Evolutionary conservation across 2,329 filamentous ascomycete species (phyloP).

Genomic region (Xylariales sp.): DNA sequence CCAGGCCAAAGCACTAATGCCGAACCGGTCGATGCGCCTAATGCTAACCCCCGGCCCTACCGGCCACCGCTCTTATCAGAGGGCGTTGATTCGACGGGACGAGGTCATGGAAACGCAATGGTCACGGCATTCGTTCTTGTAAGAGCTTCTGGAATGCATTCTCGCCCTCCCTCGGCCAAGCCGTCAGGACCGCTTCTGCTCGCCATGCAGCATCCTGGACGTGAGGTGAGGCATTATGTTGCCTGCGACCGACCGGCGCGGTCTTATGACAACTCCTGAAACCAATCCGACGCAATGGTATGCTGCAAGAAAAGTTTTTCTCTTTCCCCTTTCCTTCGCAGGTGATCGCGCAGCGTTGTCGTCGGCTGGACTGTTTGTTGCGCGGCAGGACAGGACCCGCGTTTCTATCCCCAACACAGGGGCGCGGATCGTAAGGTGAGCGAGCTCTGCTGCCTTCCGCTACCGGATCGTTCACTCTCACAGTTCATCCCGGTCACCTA

Average conservation of each 20-base stretch:
- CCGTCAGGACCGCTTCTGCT: not conserved
- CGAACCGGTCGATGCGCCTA: too few relatives aligned
- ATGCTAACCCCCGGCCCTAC: too few relatives aligned
- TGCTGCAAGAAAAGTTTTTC: not conserved
- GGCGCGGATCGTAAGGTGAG: too few relatives aligned
- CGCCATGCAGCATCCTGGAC: too few relatives aligned
- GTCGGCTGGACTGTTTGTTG: not conserved
- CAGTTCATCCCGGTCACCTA: too few relatives aligned
- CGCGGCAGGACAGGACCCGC: not conserved
- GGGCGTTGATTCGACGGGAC: not conserved
- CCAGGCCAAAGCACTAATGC: too few relatives aligned
- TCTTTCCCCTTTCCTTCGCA: not conserved
- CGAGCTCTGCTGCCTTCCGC: not conserved
- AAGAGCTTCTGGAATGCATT: slow-evolving; percentile 6
- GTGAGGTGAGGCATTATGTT: too few relatives aligned
- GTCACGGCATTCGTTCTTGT: slow-evolving; percentile 9
- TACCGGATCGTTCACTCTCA: slow-evolving; percentile 1
- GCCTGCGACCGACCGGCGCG: too few relatives aligned
- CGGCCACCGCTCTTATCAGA: slow-evolving; percentile 6
- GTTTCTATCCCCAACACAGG: too few relatives aligned
- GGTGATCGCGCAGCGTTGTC: slow-evolving; percentile 8
- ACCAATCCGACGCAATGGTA: not conserved
- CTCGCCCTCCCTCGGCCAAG: not conserved
- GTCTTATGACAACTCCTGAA: not conserved
- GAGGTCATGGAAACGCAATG: slow-evolving; percentile 6